phyloP scores from a whole-genome alignment of 2,329 filamentous ascomycete genomes.

The Pseudocercospora vitis region DNA sequence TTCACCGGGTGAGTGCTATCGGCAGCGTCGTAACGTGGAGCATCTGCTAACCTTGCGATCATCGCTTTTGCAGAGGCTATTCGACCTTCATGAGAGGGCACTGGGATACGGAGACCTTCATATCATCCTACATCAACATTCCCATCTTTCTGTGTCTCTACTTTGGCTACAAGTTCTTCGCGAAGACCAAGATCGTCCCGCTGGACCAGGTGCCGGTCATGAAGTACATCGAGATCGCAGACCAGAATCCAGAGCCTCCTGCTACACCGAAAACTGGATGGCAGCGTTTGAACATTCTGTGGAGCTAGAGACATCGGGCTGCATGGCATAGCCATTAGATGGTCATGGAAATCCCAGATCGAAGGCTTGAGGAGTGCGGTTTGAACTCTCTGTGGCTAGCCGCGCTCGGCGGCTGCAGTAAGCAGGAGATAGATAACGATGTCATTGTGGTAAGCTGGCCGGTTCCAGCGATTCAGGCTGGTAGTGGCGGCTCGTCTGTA shows the following conservation, averaged over 20 bases:
- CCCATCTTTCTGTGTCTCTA: constrained; percentile 59
- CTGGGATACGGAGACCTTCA: constrained; percentile 60
- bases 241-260: constrained; percentile 20
- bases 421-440: too few relatives aligned
- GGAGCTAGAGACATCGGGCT: too few relatives aligned
- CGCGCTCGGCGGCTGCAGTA: too few relatives aligned
- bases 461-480: too few relatives aligned
- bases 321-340: too few relatives aligned
- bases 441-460: too few relatives aligned
- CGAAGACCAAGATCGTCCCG: constrained; percentile 49
- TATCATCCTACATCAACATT: constrained; percentile 61
- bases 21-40: background rate
- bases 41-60: background rate
- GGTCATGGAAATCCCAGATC: too few relatives aligned
- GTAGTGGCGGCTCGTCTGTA: too few relatives aligned
- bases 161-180: constrained; percentile 55
- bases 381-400: too few relatives aligned
- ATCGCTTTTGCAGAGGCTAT: constrained; percentile 45
- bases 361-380: too few relatives aligned
- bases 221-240: constrained; percentile 21
- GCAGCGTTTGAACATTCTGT: constrained; percentile 19
- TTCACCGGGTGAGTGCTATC: constrained; percentile 8
- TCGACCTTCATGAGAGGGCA: constrained; percentile 56
- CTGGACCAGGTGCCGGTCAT: constrained; percentile 18
- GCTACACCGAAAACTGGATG: constrained; percentile 13